Evolutionary conservation across 225 moss, liverwort and hornwort genomes (phyloP).

Genomic region (Polytrichum commune): DNA sequence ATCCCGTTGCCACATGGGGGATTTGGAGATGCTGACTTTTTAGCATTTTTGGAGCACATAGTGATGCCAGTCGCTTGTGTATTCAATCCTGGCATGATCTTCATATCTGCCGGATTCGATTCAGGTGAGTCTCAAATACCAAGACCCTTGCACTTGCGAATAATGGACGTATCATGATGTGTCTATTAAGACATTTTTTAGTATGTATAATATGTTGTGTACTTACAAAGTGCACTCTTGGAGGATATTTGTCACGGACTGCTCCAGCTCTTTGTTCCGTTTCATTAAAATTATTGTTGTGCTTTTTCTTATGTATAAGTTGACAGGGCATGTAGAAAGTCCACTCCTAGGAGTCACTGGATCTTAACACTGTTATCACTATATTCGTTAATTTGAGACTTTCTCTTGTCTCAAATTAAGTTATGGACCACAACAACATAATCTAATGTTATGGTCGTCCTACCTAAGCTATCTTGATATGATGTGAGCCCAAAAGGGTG

Average conservation of each 20-base stretch:
- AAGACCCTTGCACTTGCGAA: no score
- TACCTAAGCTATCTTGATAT: no score
- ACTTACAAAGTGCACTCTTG: not conserved
- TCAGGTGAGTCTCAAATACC: conserved; percentile 18
- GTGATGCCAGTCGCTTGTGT: conserved; percentile 45
- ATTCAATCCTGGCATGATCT: conserved; percentile 48
- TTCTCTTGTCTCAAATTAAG: no score
- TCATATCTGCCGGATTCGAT: conserved; percentile 56
- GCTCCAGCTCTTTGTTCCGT: not conserved
- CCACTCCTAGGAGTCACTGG: no score
- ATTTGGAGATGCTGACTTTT: conserved; percentile 54
- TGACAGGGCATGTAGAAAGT: not conserved
- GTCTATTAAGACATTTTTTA: not conserved
- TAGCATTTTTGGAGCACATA: conserved; percentile 43
- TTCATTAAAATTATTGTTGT: not conserved
- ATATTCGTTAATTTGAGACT: no score
- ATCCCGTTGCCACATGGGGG: conserved; percentile 47
- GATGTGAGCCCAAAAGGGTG: no score
- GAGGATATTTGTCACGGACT: no score
- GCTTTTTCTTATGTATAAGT: not conserved
- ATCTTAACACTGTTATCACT: no score
- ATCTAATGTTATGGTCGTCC: no score
- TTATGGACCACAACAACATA: no score
- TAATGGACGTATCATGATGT: not conserved
- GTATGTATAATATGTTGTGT: not conserved